phyloP scores from a whole-genome alignment of 2,329 filamentous ascomycete genomes.

The Stemphylium lycopersici region DNA sequence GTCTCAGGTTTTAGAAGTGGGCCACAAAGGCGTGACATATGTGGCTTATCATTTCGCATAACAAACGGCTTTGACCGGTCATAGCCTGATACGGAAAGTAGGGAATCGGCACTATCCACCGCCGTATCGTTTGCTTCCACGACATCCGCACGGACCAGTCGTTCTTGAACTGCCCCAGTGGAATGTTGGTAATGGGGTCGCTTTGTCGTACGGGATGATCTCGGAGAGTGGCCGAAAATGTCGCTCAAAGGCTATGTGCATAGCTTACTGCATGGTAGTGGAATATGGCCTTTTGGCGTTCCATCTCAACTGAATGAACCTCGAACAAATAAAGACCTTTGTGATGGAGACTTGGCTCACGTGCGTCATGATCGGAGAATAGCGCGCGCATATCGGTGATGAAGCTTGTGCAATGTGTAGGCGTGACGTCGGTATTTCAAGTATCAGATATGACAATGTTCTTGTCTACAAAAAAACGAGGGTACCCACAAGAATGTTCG shows the following conservation, averaged over 20 bases:
- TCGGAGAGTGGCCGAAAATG: constrained; percentile 29
- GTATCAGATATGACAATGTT: not conserved
- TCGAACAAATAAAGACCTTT: not conserved
- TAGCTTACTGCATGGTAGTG: constrained; percentile 15
- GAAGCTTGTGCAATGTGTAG: not conserved
- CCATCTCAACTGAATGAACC: not conserved
- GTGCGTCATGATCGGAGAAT: not conserved
- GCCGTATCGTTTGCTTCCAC: constrained; percentile 33
- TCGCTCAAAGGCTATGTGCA: constrained; percentile 31
- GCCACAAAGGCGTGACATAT: constrained; percentile 21
- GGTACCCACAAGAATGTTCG: not conserved
- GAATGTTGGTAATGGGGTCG: constrained; percentile 34
- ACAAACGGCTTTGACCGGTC: constrained; percentile 30
- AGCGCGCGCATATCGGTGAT: not conserved
- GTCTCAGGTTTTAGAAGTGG: constrained; percentile 22
- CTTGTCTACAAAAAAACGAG: not conserved
- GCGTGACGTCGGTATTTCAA: not conserved
- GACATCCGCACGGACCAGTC: constrained; percentile 41
- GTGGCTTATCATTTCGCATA: constrained; percentile 22
- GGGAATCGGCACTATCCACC: constrained; percentile 18
- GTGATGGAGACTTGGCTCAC: not conserved
- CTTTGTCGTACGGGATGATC: constrained; percentile 30
- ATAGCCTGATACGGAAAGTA: constrained; percentile 27
- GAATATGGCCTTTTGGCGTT: constrained; percentile 3
- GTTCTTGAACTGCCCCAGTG: constrained; percentile 39